phyloP scores from a whole-genome alignment of 2,329 filamentous ascomycete genomes.

The Geoglossum cookeanum region DNA sequence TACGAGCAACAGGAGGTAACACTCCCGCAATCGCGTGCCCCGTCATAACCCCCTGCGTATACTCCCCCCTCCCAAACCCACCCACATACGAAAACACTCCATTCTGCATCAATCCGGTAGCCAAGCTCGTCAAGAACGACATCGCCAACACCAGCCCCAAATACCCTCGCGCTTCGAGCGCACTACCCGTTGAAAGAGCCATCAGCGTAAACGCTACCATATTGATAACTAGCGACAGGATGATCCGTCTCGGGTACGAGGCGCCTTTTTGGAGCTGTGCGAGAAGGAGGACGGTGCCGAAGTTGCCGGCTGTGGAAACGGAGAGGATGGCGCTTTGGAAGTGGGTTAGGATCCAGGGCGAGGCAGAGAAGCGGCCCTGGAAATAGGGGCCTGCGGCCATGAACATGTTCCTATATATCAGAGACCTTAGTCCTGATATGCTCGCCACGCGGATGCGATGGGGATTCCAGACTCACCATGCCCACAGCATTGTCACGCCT shows the following conservation, averaged over 20 bases:
- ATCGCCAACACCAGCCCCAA: constrained; percentile 66
- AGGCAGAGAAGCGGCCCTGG: constrained; percentile 54
- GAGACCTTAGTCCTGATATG: background rate
- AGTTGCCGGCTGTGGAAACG: constrained; percentile 68
- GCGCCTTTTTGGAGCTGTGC: constrained; percentile 64
- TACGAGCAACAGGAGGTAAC: constrained; percentile 57
- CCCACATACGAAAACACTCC: constrained; percentile 83
- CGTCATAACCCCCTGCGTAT: constrained; percentile 91
- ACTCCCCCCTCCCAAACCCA: constrained; percentile 68
- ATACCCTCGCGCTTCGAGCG: constrained; percentile 44
- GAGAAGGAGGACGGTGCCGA: constrained; percentile 56
- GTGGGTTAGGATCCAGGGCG: constrained; percentile 53
- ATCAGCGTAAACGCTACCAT: constrained; percentile 58
- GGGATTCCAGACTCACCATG: constrained; percentile 44
- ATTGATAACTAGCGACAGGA: constrained; percentile 56
- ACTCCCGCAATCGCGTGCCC: constrained; percentile 88
- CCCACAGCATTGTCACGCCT: constrained; percentile 91
- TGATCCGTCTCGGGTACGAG: constrained; percentile 77
- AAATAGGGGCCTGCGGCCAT: constrained; percentile 90
- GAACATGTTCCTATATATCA: constrained; percentile 76
- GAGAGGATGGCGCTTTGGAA: constrained; percentile 84
- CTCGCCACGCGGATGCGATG: background rate
- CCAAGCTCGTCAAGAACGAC: constrained; percentile 61
- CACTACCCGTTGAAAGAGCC: constrained; percentile 58
- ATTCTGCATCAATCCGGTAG: constrained; percentile 77